Conservation (phyloP, 495 filamentous ascomycete species). For the Wilcoxina mikolae region DNA sequence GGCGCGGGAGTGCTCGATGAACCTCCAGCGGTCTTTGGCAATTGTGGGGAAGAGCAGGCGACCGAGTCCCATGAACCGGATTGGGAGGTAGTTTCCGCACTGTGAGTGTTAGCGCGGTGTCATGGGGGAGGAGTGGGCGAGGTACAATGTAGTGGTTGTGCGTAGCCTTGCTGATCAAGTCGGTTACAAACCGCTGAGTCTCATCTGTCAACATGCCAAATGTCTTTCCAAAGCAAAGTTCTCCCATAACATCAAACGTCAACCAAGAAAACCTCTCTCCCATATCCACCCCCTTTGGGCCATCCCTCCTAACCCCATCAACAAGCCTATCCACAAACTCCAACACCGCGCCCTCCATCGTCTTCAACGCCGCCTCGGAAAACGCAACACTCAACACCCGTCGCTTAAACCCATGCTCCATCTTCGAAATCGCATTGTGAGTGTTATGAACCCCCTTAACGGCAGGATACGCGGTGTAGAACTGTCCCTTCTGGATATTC, state of each 20-base stretch:
- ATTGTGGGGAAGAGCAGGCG: slow-evolving; percentile 45
- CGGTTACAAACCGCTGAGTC: slow-evolving; percentile 33
- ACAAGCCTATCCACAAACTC: slow-evolving; percentile 32
- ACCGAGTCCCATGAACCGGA: slow-evolving; percentile 41
- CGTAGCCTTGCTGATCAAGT: slow-evolving; percentile 39
- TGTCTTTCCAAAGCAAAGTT: slow-evolving; percentile 29
- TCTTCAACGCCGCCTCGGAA: slow-evolving; percentile 38
- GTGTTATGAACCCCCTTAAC: slow-evolving; percentile 44
- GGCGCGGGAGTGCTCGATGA: slow-evolving; percentile 44
- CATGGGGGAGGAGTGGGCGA: background rate
- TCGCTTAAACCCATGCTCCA: slow-evolving; percentile 40
- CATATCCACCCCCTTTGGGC: slow-evolving; percentile 33
- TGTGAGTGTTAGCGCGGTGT: slow-evolving; percentile 14
- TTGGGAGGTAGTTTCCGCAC: slow-evolving; percentile 46
- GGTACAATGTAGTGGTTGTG: slow-evolving; percentile 42
- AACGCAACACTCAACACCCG: slow-evolving; percentile 42
- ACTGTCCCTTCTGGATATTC: slow-evolving; percentile 37
- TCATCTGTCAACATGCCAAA: slow-evolving; percentile 31
- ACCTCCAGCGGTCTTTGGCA: slow-evolving; percentile 43
- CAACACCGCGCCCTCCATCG: slow-evolving; percentile 40
- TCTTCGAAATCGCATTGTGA: slow-evolving; percentile 42
- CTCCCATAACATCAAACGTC: slow-evolving; percentile 38
- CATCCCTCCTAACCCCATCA: slow-evolving; percentile 23
- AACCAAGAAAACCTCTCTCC: slow-evolving; percentile 39
- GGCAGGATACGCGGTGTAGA: slow-evolving; percentile 41